These are phyloP conservation scores for Umbelopsis ramanniana DNA, from an alignment of 192 early-diverging fungal species.

Conservation along the genomic window DNA sequence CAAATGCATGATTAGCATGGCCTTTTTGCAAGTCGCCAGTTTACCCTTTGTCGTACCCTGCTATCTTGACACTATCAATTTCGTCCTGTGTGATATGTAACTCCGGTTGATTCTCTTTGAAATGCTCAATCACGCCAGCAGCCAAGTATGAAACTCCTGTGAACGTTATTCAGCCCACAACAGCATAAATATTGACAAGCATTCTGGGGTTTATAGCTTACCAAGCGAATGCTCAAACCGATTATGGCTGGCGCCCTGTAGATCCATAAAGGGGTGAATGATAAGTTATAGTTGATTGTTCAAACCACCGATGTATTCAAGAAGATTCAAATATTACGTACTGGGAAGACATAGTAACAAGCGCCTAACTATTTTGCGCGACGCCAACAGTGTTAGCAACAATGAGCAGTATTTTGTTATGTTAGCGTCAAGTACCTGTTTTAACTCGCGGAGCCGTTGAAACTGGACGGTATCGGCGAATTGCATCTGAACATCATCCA, in stretches of 20 bases:
- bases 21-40: background rate
- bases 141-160: slow-evolving; percentile 86
- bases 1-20: background rate
- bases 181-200: background rate
- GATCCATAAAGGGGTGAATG: slow-evolving; percentile 54
- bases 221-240: slow-evolving; percentile 93
- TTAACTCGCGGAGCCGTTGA: slow-evolving; percentile 90
- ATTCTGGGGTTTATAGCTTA: background rate
- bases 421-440: slow-evolving; percentile 57
- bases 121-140: slow-evolving; percentile 68
- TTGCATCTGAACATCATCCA: slow-evolving; percentile 66
- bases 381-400: background rate
- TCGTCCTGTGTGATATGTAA: slow-evolving; percentile 80
- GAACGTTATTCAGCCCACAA: background rate
- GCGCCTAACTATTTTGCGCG: background rate
- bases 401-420: background rate
- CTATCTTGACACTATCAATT: slow-evolving; percentile 84
- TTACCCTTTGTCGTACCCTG: slow-evolving; percentile 51
- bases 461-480: slow-evolving; percentile 97
- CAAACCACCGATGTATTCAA: background rate
- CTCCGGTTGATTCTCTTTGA: slow-evolving; percentile 77
- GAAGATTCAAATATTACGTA: background rate
- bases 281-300: too few species aligned
- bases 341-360: slow-evolving; percentile 11
- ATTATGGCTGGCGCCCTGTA: slow-evolving; percentile 92